Evolutionary conservation across 768 basidiomycete species (phyloP).

Genomic region (Boletus barrowsii): DNA sequence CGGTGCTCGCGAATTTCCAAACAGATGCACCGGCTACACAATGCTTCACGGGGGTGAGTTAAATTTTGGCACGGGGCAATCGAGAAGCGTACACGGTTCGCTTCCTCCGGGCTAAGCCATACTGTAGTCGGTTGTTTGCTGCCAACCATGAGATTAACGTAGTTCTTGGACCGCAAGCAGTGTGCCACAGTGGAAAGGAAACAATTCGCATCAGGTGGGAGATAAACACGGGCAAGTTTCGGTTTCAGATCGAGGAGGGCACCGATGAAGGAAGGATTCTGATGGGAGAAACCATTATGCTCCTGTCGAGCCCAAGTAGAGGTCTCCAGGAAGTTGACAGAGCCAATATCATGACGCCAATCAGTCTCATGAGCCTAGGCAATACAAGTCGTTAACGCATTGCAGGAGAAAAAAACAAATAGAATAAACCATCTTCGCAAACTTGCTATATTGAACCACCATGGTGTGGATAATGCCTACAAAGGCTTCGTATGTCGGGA

Average conservation of each 20-base stretch:
- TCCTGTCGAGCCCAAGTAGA: conserved; percentile 84
- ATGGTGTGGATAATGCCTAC: conserved; percentile 86
- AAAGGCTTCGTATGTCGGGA: conserved; percentile 92
- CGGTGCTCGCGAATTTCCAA: conserved; percentile 80
- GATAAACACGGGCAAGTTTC: conserved; percentile 67
- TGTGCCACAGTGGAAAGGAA: conserved; percentile 82
- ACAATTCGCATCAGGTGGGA: conserved; percentile 90
- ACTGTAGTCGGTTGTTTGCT: conserved; percentile 80
- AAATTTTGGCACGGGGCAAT: background rate
- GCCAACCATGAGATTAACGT: conserved; percentile 85
- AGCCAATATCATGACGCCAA: conserved; percentile 71
- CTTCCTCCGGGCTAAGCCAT: conserved; percentile 77
- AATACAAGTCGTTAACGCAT: background rate
- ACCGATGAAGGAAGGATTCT: conserved; percentile 84
- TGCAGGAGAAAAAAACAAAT: background rate
- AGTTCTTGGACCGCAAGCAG: conserved; percentile 80
- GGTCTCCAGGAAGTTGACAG: conserved; percentile 85
- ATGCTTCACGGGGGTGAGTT: conserved; percentile 42
- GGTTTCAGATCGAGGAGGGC: conserved; percentile 81
- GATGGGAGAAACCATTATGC: conserved; percentile 89
- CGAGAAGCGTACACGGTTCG: conserved; percentile 47
- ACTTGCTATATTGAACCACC: conserved; percentile 89
- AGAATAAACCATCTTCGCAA: conserved; percentile 68
- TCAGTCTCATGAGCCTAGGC: conserved; percentile 51
- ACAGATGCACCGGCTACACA: conserved; percentile 85